Evolutionary conservation across 352 stramenopile species (phyloP).

Genomic region (Pythium rishiriense): DNA sequence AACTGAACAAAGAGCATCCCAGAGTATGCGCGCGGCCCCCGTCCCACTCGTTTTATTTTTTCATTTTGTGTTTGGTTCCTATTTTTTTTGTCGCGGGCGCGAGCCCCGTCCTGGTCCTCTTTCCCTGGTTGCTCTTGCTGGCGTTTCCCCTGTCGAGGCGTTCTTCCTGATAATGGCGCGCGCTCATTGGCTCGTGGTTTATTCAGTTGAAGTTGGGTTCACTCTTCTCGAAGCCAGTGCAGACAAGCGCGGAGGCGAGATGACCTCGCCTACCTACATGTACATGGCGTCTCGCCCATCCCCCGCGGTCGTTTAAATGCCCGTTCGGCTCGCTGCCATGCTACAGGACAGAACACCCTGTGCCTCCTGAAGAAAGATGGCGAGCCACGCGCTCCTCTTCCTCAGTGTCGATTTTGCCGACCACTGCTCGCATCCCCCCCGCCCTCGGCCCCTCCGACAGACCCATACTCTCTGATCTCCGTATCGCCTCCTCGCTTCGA

Average conservation of each 20-base stretch:
- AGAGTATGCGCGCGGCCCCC: no score
- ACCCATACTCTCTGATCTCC: neutral
- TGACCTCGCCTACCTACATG: neutral
- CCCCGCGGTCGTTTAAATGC: constrained; percentile 3
- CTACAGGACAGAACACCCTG: neutral
- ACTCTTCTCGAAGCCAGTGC: neutral
- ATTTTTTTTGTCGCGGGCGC: no score
- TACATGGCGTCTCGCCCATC: neutral
- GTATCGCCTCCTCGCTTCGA: neutral
- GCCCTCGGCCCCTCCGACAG: neutral
- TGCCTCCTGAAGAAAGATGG: neutral
- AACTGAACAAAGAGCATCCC: no score
- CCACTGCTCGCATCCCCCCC: neutral
- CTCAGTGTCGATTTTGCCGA: constrained; percentile 27
- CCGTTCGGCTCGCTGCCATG: constrained; percentile 1
- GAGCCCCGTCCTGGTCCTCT: constrained; percentile 12
- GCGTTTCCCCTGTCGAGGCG: constrained; percentile 1
- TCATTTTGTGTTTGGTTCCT: no score
- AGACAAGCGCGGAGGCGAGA: neutral
- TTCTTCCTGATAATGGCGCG: constrained; percentile 11
- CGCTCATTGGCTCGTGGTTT: constrained; percentile 23
- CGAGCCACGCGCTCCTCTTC: neutral
- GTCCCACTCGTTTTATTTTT: neutral
- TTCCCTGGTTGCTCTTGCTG: neutral
- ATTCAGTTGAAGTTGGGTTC: constrained; percentile 18